Base-by-base conservation (phyloP, 257 asterid species). In the Petunia secreta region DNA sequence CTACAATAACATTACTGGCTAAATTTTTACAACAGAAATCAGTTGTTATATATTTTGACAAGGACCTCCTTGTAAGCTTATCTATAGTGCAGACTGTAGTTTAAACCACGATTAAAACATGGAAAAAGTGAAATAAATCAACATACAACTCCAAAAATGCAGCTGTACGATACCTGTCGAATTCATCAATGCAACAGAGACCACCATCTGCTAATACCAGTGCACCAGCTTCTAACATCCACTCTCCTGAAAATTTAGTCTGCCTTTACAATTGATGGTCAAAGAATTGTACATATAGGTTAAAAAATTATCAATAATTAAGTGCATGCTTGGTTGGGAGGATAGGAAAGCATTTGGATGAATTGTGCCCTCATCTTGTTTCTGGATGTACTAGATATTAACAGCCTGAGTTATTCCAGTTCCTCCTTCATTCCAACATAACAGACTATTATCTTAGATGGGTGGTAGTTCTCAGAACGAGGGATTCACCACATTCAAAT, bases 191-290 rank as follows among this genome's bases (percentile, higher is more conserved):
- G 90, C 99, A 96, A 84, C 99, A 96, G 85, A 96, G 91, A 77
- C 99, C 99, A 34, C 99, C 99, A 83, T 96, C 99, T 77, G 99
- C 99, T 85, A 96, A 86, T 75, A 96, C 99, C 79, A 96, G 92
- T 67, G 98, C 98, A 80, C 99, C 99, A 77, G 99, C 99, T 94
- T 96, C 99, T 81, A 96, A 87, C 96, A 96, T 86, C 99, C 99
- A 96, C 80, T 96, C 98, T 83, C 99, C 99, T 96, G 92, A 79
- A 69, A 80, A 78, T 79, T 44, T 73, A 36, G 78, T 36, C 3
- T 13, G 46, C 16, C 63, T 50, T 73, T 36, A 73, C 78, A 11
- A 6, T 34, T 73, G 46, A 50, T 50, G 78, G 50, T 50, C 48
- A 73, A 73, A 36, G 11, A 73, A 50, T 46, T 50, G 15, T 11